Evolutionary conservation across 148 eudicot species (phyloP), one percentile per base, ranked within the genome.

Genomic region (Silene latifolia): DNA sequence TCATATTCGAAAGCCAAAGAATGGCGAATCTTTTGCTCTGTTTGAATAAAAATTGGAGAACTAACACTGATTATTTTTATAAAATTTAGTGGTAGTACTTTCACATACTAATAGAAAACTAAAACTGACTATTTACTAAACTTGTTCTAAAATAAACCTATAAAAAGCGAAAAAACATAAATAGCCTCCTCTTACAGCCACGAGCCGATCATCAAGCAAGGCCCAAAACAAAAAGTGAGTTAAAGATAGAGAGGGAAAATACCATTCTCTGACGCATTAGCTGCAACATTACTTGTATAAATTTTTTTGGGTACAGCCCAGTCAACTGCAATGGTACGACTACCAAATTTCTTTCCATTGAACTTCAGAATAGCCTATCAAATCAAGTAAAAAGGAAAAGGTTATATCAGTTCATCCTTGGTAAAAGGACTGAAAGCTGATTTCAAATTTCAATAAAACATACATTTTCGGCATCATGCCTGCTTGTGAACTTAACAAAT

Each of bases 261-360:
- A 95, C 99, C 99, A 80, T 86, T 90, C 70, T 82, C 87, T 29
- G 82, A 75, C 25, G 82, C 67, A 61, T 54, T 84, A 42, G 70
- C 69, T 77, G 77, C 64, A 75, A 75, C 77, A 68, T 89, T 89
- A 74, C 78, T 73, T 8, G 88, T 81, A 87, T 88, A 95, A 23
- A 90, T 63, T 74, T 89, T 90, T 79, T 95, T 95, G 8, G 99
- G 81, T 72, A 95, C 89, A 76, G 97, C 97, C 99, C 99, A 95
- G 80, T 95, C 99, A 83, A 95, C 91, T 65, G 99, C 99, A 79
- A 95, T 82, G 39, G 94, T 86, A 73, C 99, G 80, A 71, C 74
- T 88, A 78, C 88, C 87, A 79, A 92, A 73, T 5, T 47, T 74
- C 64, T 86, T 76, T 51, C 97, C 99, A 85, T 95, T 95, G 73